Evolutionary conservation across 495 filamentous ascomycete species (phyloP), one percentile per base, ranked within the genome.

Genomic region (Talaromyces borbonicus): DNA sequence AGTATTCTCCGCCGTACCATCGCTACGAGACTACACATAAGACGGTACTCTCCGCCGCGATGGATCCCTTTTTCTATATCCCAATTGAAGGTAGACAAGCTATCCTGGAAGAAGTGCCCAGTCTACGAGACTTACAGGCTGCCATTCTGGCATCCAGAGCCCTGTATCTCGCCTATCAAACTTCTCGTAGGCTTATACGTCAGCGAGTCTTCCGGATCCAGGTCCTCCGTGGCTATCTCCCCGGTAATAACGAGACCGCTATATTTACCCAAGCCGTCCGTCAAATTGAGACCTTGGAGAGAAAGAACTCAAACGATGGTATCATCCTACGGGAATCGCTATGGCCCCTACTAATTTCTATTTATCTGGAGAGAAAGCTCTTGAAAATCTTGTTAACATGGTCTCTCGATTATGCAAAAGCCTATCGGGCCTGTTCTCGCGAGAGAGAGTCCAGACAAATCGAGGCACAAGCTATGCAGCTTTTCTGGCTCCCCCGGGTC

Each of bases 321-420:
- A 32, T 32, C 30, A 32, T 32, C 30, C 30, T 32, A n/a, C 30
- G 30, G 15, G 30, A 32, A 32, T 32, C 30, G 30, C 30, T 32
- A 32, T 32, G 30, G 30, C 30, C 30, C 3, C 30, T 32, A 11
- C 15, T 32, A 12, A 32, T 32, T n/a, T 32, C 30, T 12, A 32
- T n/a, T n/a, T 32, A 14, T 14, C 9, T 4, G 30, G 30, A 32
- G 30, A 32, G 30, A 32, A n/a, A 32, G 30, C 7, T 32, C 1
- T n/a, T n/a, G 30, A 14, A 32, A 32, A n/a, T n/a, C n/a, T 32
- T 32, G 30, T 11, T 32, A 4, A 32, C 1, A 12, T 32, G 30
- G 30, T 32, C 30, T 32, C 30, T 32, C 30, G 30, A 32, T 32
- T 32, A 32, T 32, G 30, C 30, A 32, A 32, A 32, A 32, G 30